These are phyloP conservation scores for Entoloma clypeatum DNA, from an alignment of 1,284 basidiomycete genomes.

Conservation along the genomic window DNA sequence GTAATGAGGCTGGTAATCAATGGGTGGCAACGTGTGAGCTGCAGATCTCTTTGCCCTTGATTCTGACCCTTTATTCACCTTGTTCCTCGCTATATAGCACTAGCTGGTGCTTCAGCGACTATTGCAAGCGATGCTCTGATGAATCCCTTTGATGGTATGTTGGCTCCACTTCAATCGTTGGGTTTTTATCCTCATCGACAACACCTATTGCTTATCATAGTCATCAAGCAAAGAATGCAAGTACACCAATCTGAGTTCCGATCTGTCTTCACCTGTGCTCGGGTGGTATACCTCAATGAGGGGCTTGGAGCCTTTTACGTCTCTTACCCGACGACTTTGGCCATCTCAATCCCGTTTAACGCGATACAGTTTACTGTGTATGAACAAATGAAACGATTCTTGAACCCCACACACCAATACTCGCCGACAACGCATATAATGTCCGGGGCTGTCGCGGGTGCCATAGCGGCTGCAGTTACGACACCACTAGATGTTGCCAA, in stretches of 20 bases:
- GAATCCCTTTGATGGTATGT: conserved; percentile 98
- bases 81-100: conserved; percentile 43
- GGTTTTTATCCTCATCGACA: conserved; percentile 3
- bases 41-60: conserved; percentile 1
- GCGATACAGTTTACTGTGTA: conserved; percentile 98
- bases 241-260: conserved; percentile 89
- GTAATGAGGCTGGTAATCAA: conserved; percentile 79
- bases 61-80: conserved; percentile 3
- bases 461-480: conserved; percentile 91
- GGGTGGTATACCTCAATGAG: conserved; percentile 80
- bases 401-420: conserved; percentile 87
- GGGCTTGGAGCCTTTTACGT: conserved; percentile 94
- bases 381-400: conserved; percentile 84
- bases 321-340: conserved; percentile 97
- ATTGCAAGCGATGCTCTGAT: conserved; percentile 96
- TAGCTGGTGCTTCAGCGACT: conserved; percentile 94
- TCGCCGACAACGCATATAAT: conserved; percentile 90
- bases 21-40: conserved; percentile 76
- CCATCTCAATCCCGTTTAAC: conserved; percentile 97
- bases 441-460: conserved; percentile 91
- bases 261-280: conserved; percentile 80
- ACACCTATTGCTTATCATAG: conserved; percentile 39
- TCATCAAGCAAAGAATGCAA: conserved; percentile 99
- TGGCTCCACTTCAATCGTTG: background rate
- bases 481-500: conserved; percentile 99